Evolutionary conservation across 2,329 filamentous ascomycete species (phyloP).

Genomic region (Penicillium crustosum): DNA sequence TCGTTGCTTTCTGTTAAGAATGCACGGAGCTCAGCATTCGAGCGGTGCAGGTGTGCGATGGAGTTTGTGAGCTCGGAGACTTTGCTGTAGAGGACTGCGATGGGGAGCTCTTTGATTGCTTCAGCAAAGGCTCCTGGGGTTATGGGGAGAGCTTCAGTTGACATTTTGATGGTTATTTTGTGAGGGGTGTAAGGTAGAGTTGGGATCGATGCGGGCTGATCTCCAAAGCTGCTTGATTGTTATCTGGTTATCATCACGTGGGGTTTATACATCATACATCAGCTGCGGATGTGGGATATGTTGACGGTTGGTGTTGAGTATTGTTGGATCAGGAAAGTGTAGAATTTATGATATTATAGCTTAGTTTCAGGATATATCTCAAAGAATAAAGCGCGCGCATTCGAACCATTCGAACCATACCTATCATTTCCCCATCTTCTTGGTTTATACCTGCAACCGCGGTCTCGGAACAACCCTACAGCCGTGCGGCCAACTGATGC

Average conservation of each 20-base stretch:
- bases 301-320: neutral
- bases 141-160: slow-evolving; percentile 51
- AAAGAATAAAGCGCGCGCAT: neutral
- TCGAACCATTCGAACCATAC: no score
- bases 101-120: slow-evolving; percentile 58
- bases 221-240: neutral
- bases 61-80: slow-evolving; percentile 61
- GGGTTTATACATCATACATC: slow-evolving; percentile 4
- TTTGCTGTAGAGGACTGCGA: slow-evolving; percentile 61
- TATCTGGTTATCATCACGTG: slow-evolving; percentile 26
- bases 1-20: slow-evolving; percentile 51
- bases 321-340: neutral
- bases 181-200: neutral
- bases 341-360: neutral
- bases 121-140: slow-evolving; percentile 52
- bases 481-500: slow-evolving; percentile 2
- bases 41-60: slow-evolving; percentile 57
- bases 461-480: slow-evolving; percentile 9
- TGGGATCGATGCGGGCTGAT: neutral
- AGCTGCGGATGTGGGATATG: neutral
- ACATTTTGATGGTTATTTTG: slow-evolving; percentile 43
- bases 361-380: no score
- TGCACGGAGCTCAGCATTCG: slow-evolving; percentile 57
- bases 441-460: neutral
- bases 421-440: neutral